phyloP scores from a whole-genome alignment of 495 filamentous ascomycete species.

The Penicillium samsonianum region DNA sequence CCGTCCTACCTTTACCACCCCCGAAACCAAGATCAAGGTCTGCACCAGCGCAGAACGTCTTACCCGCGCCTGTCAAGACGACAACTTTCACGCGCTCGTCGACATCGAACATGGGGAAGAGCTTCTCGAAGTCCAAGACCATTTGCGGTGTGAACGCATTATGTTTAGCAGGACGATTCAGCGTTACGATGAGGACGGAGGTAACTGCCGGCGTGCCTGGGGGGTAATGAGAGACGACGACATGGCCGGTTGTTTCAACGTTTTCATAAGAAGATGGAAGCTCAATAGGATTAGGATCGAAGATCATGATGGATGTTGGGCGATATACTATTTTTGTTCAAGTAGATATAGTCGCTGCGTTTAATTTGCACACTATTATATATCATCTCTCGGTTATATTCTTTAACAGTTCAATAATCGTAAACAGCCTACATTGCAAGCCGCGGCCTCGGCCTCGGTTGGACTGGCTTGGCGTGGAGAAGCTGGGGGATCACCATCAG shows the following conservation, averaged over 20 bases:
- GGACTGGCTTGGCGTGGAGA: slow-evolving; percentile 1
- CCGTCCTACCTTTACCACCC: slow-evolving; percentile 28
- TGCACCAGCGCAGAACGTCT: slow-evolving; percentile 66
- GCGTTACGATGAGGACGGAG: slow-evolving; percentile 55
- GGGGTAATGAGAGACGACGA: slow-evolving; percentile 57
- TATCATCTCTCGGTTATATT: neutral
- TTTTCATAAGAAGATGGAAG: slow-evolving; percentile 43
- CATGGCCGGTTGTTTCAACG: slow-evolving; percentile 48
- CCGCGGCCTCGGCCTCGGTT: slow-evolving; percentile 1
- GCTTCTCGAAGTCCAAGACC: slow-evolving; percentile 53
- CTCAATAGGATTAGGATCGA: slow-evolving; percentile 24
- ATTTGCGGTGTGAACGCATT: slow-evolving; percentile 65
- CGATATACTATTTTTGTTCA: neutral
- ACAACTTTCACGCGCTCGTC: slow-evolving; percentile 59
- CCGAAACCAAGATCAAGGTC: slow-evolving; percentile 59
- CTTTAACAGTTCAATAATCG: neutral
- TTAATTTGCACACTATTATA: neutral
- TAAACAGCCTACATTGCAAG: neutral
- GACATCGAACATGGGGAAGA: slow-evolving; percentile 56
- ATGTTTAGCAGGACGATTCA: slow-evolving; percentile 59
- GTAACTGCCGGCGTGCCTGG: slow-evolving; percentile 49
- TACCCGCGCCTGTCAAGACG: slow-evolving; percentile 59
- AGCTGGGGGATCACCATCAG: slow-evolving; percentile 6
- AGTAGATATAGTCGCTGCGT: neutral
- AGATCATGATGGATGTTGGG: slow-evolving; percentile 59